phyloP scores from a whole-genome alignment of 2,329 filamentous ascomycete species.

The Nigrospora sphaerica region DNA sequence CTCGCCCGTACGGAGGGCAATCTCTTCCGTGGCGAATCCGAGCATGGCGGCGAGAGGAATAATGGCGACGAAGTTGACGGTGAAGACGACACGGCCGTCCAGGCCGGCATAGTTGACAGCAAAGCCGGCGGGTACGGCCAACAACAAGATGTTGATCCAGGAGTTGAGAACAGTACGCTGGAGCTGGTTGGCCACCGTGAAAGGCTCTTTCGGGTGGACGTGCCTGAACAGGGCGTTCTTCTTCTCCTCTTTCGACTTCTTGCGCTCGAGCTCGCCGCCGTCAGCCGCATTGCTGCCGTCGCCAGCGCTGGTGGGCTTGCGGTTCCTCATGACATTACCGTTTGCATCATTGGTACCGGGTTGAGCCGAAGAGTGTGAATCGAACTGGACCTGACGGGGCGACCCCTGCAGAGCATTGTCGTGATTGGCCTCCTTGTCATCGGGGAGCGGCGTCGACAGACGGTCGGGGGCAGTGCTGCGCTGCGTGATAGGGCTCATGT shows the following conservation, averaged over 20 bases:
- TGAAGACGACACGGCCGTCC: conserved; percentile 50
- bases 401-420: too few species aligned
- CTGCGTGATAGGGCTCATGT: not conserved
- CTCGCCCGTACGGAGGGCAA: conserved; percentile 75
- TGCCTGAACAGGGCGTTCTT: conserved; percentile 34
- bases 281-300: conserved; percentile 14
- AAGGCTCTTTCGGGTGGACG: conserved; percentile 44
- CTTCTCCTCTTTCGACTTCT: conserved; percentile 32
- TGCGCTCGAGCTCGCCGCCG: conserved; percentile 19
- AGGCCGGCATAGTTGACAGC: conserved; percentile 59
- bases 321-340: too few species aligned
- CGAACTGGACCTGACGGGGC: too few species aligned
- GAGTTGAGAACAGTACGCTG: conserved; percentile 71
- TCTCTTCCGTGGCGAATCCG: conserved; percentile 83
- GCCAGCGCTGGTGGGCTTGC: not conserved
- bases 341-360: too few species aligned
- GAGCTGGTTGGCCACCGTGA: conserved; percentile 58
- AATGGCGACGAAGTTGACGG: conserved; percentile 91
- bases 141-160: conserved; percentile 77
- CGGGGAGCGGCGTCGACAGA: not conserved
- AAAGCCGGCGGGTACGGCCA: conserved; percentile 76
- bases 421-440: too few species aligned
- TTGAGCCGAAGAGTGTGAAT: too few species aligned
- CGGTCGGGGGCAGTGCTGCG: not conserved
- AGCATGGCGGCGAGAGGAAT: conserved; percentile 83